phyloP scores from a whole-genome alignment of 768 basidiomycete species.

The Mycena vitilis region DNA sequence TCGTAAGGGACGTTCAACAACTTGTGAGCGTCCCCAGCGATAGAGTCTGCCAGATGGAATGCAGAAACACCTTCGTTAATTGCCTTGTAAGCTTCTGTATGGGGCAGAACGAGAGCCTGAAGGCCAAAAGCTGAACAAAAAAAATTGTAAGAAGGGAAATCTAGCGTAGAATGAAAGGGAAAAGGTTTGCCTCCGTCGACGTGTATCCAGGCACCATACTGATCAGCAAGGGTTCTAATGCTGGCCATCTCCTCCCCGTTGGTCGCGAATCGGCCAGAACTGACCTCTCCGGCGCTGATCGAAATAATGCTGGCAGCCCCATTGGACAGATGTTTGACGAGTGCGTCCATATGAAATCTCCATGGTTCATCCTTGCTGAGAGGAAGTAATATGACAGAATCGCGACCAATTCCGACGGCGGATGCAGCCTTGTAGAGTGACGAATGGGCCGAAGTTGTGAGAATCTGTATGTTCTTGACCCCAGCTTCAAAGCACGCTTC shows the following conservation, averaged over 20 bases:
- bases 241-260: slow-evolving; percentile 26
- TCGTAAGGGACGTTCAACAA: slow-evolving; percentile 33
- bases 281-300: slow-evolving; percentile 32
- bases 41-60: slow-evolving; percentile 29
- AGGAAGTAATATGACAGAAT: slow-evolving; percentile 18
- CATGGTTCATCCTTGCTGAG: slow-evolving; percentile 30
- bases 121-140: slow-evolving; percentile 35
- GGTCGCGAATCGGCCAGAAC: slow-evolving; percentile 31
- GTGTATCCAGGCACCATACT: slow-evolving; percentile 32
- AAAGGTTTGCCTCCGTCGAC: slow-evolving; percentile 26
- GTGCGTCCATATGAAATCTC: slow-evolving; percentile 25
- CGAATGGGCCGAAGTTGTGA: slow-evolving; percentile 29
- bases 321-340: slow-evolving; percentile 8
- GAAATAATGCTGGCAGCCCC: slow-evolving; percentile 17
- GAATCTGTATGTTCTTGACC: slow-evolving; percentile 27
- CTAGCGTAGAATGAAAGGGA: neutral
- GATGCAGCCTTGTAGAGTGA: slow-evolving; percentile 32
- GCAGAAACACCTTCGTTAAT: slow-evolving; percentile 21
- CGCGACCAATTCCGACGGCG: slow-evolving; percentile 12
- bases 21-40: slow-evolving; percentile 33
- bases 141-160: neutral
- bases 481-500: slow-evolving; percentile 24
- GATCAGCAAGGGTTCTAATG: slow-evolving; percentile 25
- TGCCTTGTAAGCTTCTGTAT: neutral
- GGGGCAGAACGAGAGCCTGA: slow-evolving; percentile 22